Base-by-base conservation (phyloP, 2,329 filamentous ascomycete genomes). In the Calonectria honghensis region DNA sequence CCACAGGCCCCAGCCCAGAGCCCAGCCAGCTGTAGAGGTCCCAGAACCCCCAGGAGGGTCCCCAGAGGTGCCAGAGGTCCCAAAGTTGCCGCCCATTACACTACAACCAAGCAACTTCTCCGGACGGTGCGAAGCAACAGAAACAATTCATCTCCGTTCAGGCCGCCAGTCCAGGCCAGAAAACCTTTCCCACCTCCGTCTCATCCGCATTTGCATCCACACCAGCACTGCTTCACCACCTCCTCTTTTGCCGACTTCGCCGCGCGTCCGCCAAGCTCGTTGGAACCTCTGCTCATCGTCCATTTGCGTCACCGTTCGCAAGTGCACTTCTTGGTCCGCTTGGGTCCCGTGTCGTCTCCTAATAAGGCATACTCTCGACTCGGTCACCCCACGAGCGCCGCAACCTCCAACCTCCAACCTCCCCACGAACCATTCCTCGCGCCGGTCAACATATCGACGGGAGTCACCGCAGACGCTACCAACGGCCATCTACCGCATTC, bases 241-340 rank as follows among this genome's bases (percentile, higher is more conserved):
- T 61, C 54, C 41, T 39, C 32, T 31, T 64, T 16, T 35, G 39
- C 45, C 59, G 50, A 63, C 54, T 48, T 63, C 67, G 72, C 61
- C 67, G 67, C 67, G 72, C 66, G 72, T 73, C 65, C 37, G 57
- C 57, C 35, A 63, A 63, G 57, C 57, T 63, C 24, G 35, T 24
- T 39, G n/a, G 54, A 27, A 29, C 29, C 50, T 39, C 31, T 52
- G 59, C 24, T 11, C 54, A 52, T 70, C 41, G 7, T 18, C 41
- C 50, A 41, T 54, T 54, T 72, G 64, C 64, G 64, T 72, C 64
- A 68, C 65, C 69, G 70, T 77, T 66, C 73, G 76, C 48, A 74
- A 63, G 74, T 76, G 76, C 78, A 73, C 73, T 77, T 73, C 78
- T 75, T 76, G 37, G 37, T 78, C 77, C 76, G 79, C 77, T 75